Evolutionary conservation across 208 protist genomes (phyloP), one percentile per base, ranked within the genome.

Genomic region (Sergeia podlipaevii): DNA sequence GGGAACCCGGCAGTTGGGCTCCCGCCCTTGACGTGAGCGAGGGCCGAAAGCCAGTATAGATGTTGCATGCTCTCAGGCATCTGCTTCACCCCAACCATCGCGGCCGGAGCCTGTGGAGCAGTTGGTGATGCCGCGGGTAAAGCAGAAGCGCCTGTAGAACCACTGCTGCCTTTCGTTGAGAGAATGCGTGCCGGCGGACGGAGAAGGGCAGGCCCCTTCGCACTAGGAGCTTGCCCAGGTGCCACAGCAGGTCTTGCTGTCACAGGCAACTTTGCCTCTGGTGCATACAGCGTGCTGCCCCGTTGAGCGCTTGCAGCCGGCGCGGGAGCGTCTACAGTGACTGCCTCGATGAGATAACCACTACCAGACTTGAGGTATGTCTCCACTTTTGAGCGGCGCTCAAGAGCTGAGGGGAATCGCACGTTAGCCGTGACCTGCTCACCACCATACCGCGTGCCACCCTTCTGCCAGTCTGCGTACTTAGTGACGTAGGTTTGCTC

Each of bases 391-490:
- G 72, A 15, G 10, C 74, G 84, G 21, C 87, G 79, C 37, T 91
- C 82, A 21, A 71, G 58, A 6, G 70, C 87, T 23, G 83, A 91
- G 15, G 87, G 83, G 52, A 94, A 94, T 13, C 83, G 79, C 0
- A 94, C 74, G 53, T 94, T 94, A 2, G 83, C 50, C 0, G 70
- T 45, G n/a, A 60, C 54, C 51, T 86, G 70, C 23, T 79, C 78
- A 0, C 77, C 74, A 7, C 43, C 74, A 74, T 94, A 94, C 2
- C 87, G 82, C 8, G 87, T 94, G 37, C 87, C 87, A 24, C 87
- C 87, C 63, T 94, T 91, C 30, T 86, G 50, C 83, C 87, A 94
- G 62, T 94, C 87, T 51, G 85, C 55, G 62, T 80, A 94, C 68
- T 94, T 94, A 41, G 74, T 88, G 53, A 75, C 66, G 50, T 91